A percentile compares a stretch with the other conserved stretches of the same genome.
Evolutionary conservation across 2,329 filamentous ascomycete genomes (phyloP).

Genomic region (Aspergillus sp.): DNA sequence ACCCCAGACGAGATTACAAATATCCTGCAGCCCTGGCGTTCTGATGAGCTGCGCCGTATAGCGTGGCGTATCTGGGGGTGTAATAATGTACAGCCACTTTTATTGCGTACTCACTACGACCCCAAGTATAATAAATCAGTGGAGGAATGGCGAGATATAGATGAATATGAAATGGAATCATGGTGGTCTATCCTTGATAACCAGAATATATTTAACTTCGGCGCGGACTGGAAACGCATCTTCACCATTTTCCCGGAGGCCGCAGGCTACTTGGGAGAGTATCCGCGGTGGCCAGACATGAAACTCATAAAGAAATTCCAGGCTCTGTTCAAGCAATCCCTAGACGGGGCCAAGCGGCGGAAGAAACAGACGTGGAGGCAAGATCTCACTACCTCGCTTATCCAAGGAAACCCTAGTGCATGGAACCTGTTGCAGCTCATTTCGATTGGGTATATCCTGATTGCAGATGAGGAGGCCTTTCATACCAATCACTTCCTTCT

Average conservation of each 20-base stretch:
- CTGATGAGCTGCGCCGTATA: slow-evolving; percentile 1
- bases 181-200: slow-evolving; percentile 1
- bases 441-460: not conserved
- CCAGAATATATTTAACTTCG: slow-evolving; percentile 3
- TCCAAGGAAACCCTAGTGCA: no score
- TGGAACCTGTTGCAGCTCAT: not conserved
- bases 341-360: not conserved
- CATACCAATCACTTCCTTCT: not conserved
- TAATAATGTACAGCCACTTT: not conserved
- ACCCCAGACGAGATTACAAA: slow-evolving; percentile 1
- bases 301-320: no score
- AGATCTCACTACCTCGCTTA: not conserved
- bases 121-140: no score
- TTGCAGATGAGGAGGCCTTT: not conserved
- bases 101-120: slow-evolving; percentile 2
- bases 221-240: not conserved
- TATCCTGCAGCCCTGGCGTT: slow-evolving; percentile 9
- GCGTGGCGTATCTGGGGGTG: slow-evolving; percentile 3
- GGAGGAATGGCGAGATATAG: no score
- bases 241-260: slow-evolving; percentile 1
- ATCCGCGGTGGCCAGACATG: no score
- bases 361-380: not conserved
- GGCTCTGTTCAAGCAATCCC: not conserved
- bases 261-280: not conserved
- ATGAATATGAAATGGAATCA: not conserved